Evolutionary conservation across 306 rosid species (phyloP).

Genomic region (Delonix regia): DNA sequence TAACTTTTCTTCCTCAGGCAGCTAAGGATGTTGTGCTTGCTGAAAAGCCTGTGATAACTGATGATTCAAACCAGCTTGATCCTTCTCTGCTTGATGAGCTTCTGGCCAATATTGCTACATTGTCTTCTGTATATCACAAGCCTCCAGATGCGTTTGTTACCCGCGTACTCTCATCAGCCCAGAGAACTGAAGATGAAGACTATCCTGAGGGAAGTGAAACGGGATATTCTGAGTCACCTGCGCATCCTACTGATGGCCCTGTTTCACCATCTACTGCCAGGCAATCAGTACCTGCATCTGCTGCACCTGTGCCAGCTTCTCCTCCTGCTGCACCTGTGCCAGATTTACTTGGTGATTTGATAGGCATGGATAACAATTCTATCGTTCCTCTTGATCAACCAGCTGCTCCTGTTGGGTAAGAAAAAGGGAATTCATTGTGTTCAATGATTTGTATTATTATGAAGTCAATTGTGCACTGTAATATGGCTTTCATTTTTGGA

Average conservation of each 20-base stretch:
- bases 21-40: conserved; percentile 99
- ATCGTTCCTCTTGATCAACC: conserved; percentile 80
- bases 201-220: conserved; percentile 83
- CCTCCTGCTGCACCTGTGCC: conserved; percentile 77
- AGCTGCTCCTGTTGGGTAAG: conserved; percentile 82
- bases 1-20: conserved; percentile 66
- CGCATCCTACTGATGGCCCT: conserved; percentile 57
- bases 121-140: conserved; percentile 98
- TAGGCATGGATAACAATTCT: conserved; percentile 81
- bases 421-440: conserved; percentile 21
- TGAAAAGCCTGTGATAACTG: conserved; percentile 96
- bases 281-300: conserved; percentile 54
- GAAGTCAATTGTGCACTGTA: conserved; percentile 16
- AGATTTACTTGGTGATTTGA: conserved; percentile 94
- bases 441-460: conserved; percentile 9
- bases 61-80: conserved; percentile 93
- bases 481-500: conserved; percentile 26
- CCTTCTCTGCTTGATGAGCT: conserved; percentile 94
- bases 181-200: conserved; percentile 84
- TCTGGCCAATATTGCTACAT: conserved; percentile 93
- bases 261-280: conserved; percentile 67
- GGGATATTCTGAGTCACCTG: conserved; percentile 74
- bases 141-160: conserved; percentile 97
- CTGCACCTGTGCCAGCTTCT: conserved; percentile 41
- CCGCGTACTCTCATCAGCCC: conserved; percentile 67